These are phyloP conservation scores for Calycina herbarum DNA, from an alignment of 2,329 filamentous ascomycete species.

Conservation along the genomic window DNA sequence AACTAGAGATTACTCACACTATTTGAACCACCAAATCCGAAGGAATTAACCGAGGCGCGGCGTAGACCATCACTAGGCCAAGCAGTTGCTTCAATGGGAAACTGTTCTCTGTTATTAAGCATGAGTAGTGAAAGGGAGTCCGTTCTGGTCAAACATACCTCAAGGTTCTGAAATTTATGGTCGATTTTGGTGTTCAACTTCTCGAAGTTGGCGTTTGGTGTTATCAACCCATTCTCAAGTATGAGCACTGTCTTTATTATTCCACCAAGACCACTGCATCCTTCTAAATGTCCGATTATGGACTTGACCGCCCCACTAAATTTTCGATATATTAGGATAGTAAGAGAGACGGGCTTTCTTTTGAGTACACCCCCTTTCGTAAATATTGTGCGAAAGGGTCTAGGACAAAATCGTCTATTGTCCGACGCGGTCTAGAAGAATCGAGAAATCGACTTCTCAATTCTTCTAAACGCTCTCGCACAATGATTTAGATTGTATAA, in stretches of 20 bases:
- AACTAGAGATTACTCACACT: constrained; percentile 12
- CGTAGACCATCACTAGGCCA: constrained; percentile 40
- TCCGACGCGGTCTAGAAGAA: no score
- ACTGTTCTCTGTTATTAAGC: constrained; percentile 21
- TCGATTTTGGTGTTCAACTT: constrained; percentile 35
- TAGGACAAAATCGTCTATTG: no score
- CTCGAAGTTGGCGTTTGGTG: constrained; percentile 42
- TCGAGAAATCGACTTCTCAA: no score
- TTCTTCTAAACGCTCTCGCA: no score
- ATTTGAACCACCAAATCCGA: constrained; percentile 32
- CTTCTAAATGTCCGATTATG: constrained; percentile 29
- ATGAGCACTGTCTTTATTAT: constrained; percentile 19
- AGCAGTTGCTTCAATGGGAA: constrained; percentile 20
- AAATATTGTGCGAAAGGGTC: no score
- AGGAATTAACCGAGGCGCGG: constrained; percentile 43
- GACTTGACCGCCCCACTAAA: background rate
- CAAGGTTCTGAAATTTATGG: background rate
- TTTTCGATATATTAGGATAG: no score
- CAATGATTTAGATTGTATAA: no score
- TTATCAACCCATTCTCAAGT: constrained; percentile 38
- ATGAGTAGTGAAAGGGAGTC: background rate
- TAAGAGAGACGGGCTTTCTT: no score
- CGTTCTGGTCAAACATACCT: background rate
- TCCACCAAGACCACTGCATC: constrained; percentile 16
- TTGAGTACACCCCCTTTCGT: no score